These are phyloP conservation scores for Antitrichia curtipendula DNA, from an alignment of 225 moss, liverwort and hornwort genomes.

Conservation along the genomic window DNA sequence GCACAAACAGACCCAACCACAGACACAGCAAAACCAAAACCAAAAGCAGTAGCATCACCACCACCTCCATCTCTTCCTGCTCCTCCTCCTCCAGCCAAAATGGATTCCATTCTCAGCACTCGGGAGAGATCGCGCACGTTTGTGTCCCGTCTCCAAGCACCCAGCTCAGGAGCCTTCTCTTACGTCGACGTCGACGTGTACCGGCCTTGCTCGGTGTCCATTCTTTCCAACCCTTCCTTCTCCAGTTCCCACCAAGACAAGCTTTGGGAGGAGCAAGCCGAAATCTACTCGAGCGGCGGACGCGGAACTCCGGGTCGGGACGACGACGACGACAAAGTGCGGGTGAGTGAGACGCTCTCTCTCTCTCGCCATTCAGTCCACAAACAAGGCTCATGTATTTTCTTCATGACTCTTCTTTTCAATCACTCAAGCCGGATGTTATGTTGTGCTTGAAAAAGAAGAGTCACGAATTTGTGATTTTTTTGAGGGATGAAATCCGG, in stretches of 20 bases:
- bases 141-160: constrained; percentile 17
- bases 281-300: constrained; percentile 38
- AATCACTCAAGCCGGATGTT: no score
- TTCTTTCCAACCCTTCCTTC: constrained; percentile 20
- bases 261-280: constrained; percentile 49
- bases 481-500: no score
- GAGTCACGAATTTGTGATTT: no score
- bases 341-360: background rate
- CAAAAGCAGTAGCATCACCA: background rate
- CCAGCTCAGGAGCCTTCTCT: background rate
- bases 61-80: background rate
- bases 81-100: background rate
- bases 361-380: background rate
- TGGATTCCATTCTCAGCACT: background rate
- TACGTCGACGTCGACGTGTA: background rate
- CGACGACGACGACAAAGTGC: background rate
- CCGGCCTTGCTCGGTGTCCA: constrained; percentile 15
- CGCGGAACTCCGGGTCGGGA: constrained; percentile 28
- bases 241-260: constrained; percentile 45
- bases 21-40: background rate
- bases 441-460: no score
- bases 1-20: background rate
- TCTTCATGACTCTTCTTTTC: background rate
- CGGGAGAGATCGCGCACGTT: constrained; percentile 6
- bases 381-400: background rate